Evolutionary conservation across 176 grass and related monocot genomes (phyloP), one percentile per base, ranked within the genome.

Genomic region (Ampelocalamus luodianensis): DNA sequence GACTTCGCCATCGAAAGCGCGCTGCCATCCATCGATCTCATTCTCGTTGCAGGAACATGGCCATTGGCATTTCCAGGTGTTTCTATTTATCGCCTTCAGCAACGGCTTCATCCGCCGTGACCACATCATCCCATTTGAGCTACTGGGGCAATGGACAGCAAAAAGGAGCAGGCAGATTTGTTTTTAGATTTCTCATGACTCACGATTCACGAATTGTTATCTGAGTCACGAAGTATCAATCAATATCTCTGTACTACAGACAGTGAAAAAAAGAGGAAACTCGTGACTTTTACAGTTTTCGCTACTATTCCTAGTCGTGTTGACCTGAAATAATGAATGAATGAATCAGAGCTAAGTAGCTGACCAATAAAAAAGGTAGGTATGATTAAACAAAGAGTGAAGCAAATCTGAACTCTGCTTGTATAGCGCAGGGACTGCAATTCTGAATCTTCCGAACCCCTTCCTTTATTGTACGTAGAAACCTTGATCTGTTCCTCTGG

Each of bases 321-420:
- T 63, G n/a, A 89, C 29, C 67, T 13, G 36, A 72, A 79, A 66
- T 14, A 79, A 72, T 22, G 1, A 79, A 79, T 29, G 0, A 73
- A 73, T 15, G 45, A 39, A 58, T 20, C 14, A 15, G n/a, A 66
- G 20, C 46, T 65, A 72, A 45, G 14, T 32, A 65, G 29, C 39
- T 63, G 46, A 81, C 24, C 17, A 44, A 64, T 65, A 3, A 68
- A 20, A 68, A 15, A 12, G 38, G 42, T 24, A 16, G 24, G 39
- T 38, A 70, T 48, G 36, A 77, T 45, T 5, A 38, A 7, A 68
- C 56, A 77, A 3, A 3, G 65, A 68, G 27, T 5, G 65, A 50
- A 61, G 5, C 8, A 5, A 68, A 68, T 68, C 5, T 51, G 5
- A 42, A 71, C 18, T 13, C 15, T 44, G 34, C 20, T 37, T 17